phyloP scores from a whole-genome alignment of 1,139 yeast genomes.

The Protomyces gravidus region DNA sequence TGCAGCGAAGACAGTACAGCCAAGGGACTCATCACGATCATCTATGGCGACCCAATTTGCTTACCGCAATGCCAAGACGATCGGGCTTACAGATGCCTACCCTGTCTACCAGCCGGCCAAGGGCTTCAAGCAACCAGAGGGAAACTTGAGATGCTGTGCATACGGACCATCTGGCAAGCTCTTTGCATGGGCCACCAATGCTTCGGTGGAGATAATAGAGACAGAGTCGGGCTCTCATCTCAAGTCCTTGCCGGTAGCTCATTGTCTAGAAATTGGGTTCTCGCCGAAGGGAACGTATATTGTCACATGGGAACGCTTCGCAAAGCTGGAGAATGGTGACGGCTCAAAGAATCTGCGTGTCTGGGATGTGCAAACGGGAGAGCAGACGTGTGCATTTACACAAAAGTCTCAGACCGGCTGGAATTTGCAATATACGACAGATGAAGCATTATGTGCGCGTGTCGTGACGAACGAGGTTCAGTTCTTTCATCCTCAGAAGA shows the following conservation, averaged over 20 bases:
- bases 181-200: conserved; percentile 49
- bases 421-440: conserved; percentile 76
- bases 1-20: no score
- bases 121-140: conserved; percentile 36
- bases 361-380: conserved; percentile 53
- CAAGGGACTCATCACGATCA: no score
- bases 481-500: conserved; percentile 56
- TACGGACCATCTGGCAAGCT: conserved; percentile 49
- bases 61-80: conserved; percentile 62
- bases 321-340: conserved; percentile 44
- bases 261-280: conserved; percentile 75
- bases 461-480: conserved; percentile 64
- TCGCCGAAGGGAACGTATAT: conserved; percentile 84
- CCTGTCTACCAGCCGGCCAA: conserved; percentile 42
- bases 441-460: conserved; percentile 67
- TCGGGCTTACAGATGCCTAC: conserved; percentile 56
- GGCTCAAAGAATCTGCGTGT: conserved; percentile 64
- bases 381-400: conserved; percentile 61
- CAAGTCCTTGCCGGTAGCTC: conserved; percentile 50
- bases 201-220: conserved; percentile 53
- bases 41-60: conserved; percentile 29
- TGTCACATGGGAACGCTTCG: conserved; percentile 88
- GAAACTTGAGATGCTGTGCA: conserved; percentile 38
- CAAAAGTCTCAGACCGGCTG: conserved; percentile 69
- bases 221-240: conserved; percentile 51